Base-by-base conservation (phyloP, 805 yeast species). In the Ogataea chonburiensis region DNA sequence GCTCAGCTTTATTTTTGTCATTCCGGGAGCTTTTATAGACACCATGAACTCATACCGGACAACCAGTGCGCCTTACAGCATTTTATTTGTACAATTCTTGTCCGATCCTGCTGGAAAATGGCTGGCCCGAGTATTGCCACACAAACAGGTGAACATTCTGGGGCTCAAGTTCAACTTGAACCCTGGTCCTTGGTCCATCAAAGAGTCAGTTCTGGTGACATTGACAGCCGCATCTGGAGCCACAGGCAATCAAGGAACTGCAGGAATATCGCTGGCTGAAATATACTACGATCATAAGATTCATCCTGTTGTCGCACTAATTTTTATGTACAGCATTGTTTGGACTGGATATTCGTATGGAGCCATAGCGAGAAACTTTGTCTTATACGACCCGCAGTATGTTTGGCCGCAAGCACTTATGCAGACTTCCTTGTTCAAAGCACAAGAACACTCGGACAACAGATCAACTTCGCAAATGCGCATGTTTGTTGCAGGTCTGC, bases 121-220 rank as follows among this genome's bases (percentile, higher is more conserved):
- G 63, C 45, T 73, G 31, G 74, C 78, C 0, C 46, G 37, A 15
- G 53, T 49, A 0, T 53, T 74, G 3, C 79, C 79, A 0, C 34
- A 47, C 7, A 58, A 50, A 34, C 34, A 50, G 5, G 37, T 61
- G 5, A 41, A 32, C 7, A 3, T 45, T 4, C 19, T 36, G 2
- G 42, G 50, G 1, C 47, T 52, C 32, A 42, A 43, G 19, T 64
- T 71, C 43, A 58, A 59, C 35, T 46, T 70, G 33, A 73, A 74
- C 40, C 79, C 80, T 0, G 73, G 77, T 2, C 78, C 79, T 0
- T 74, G 78, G 78, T 57, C 75, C 4, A 66, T 74, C 27, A 73
- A 73, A 40, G 79, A 74, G 46, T 66, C 77, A 7, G 70, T 74
- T 21, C 38, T 79, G 60, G 64, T 75, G 23, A 69, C 77, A 7